These are phyloP conservation scores for Lodderomyces jiufengensis DNA, from an alignment of 1,139 yeast species.

Conservation along the genomic window DNA sequence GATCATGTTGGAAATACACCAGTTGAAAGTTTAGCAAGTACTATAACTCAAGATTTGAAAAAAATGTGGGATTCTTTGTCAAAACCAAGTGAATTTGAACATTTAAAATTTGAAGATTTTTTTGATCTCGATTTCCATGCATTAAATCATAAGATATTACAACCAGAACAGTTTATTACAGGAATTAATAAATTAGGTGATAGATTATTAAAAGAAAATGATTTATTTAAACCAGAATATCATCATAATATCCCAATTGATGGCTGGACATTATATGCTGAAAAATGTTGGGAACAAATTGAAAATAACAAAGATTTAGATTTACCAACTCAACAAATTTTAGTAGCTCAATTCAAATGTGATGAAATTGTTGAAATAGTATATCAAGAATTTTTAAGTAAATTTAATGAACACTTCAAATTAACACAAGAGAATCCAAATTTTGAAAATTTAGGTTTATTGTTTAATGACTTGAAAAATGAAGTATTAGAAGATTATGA, in stretches of 20 bases:
- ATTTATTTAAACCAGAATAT: slow-evolving; percentile 65
- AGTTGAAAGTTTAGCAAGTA: slow-evolving; percentile 61
- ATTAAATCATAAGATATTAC: slow-evolving; percentile 80
- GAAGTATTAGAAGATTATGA: slow-evolving; percentile 57
- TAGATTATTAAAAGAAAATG: slow-evolving; percentile 37
- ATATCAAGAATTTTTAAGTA: slow-evolving; percentile 43
- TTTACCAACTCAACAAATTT: slow-evolving; percentile 91
- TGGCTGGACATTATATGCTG: slow-evolving; percentile 93
- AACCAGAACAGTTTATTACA: slow-evolving; percentile 64
- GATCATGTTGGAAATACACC: slow-evolving; percentile 92
- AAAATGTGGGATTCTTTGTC: slow-evolving; percentile 75
- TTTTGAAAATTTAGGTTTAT: slow-evolving; percentile 37
- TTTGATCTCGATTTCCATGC: slow-evolving; percentile 83
- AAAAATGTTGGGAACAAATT: slow-evolving; percentile 91
- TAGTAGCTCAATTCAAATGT: slow-evolving; percentile 92
- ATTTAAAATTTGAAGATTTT: slow-evolving; percentile 61
- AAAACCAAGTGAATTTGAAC: slow-evolving; percentile 64
- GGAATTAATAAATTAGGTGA: slow-evolving; percentile 68
- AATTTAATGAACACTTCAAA: slow-evolving; percentile 23
- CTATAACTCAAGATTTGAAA: slow-evolving; percentile 65
- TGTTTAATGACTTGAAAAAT: slow-evolving; percentile 38
- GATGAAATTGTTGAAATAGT: slow-evolving; percentile 71
- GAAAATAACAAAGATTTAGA: slow-evolving; percentile 91
- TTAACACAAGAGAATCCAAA: slow-evolving; percentile 20
- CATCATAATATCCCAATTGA: slow-evolving; percentile 89